phyloP scores from a whole-genome alignment of 345 rosid genomes.

The Linum lewisii region DNA sequence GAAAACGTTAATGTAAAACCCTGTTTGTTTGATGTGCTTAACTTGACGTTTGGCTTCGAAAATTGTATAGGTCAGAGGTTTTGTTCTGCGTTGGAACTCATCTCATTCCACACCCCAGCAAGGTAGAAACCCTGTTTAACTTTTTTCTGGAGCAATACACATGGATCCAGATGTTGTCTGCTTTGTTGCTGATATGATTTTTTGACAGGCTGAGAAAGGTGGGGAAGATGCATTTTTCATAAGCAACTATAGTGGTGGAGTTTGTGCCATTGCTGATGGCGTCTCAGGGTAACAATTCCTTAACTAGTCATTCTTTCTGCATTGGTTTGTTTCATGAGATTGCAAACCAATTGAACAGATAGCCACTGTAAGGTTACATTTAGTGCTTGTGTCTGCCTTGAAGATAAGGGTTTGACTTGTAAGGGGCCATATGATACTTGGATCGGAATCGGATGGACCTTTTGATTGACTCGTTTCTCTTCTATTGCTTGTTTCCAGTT shows the following conservation, averaged over 20 bases:
- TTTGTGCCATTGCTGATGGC: constrained; percentile 86
- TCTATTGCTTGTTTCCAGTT: constrained; percentile 32
- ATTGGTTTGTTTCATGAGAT: background rate
- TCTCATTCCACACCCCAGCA: constrained; percentile 71
- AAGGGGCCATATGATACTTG: no score
- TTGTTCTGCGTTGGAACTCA: constrained; percentile 50
- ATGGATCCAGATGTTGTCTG: background rate
- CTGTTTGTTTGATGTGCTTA: no score
- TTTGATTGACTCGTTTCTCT: no score
- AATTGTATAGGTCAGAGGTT: constrained; percentile 31
- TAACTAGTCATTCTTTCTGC: background rate
- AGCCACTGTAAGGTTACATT: no score
- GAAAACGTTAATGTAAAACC: background rate
- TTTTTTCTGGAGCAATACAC: background rate
- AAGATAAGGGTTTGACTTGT: no score
- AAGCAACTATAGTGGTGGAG: constrained; percentile 57
- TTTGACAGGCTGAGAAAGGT: constrained; percentile 54
- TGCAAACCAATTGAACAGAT: background rate
- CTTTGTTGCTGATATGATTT: constrained; percentile 1
- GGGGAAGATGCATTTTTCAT: constrained; percentile 86
- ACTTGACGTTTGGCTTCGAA: no score
- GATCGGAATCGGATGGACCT: no score
- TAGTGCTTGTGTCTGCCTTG: no score
- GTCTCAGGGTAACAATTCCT: constrained; percentile 60
- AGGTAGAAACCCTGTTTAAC: constrained; percentile 31